Conservation (phyloP, 1,139 yeast species). For the Pichia sp. region DNA sequence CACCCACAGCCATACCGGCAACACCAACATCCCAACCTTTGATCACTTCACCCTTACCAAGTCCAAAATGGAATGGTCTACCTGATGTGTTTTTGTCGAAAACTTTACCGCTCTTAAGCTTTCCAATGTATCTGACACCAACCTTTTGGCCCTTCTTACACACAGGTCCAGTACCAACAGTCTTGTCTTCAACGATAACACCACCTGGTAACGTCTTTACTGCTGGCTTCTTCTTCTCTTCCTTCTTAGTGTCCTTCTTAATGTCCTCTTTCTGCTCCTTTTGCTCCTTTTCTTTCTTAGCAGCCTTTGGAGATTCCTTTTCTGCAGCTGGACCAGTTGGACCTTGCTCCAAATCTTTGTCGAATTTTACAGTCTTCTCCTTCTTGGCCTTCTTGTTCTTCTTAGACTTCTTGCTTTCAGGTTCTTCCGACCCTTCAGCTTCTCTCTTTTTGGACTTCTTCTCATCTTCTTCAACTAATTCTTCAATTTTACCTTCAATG, state of each 20-base stretch:
- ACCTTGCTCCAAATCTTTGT: conserved; percentile 89
- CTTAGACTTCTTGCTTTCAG: conserved; percentile 31
- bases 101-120: conserved; percentile 90
- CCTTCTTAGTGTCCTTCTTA: conserved; percentile 29
- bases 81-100: conserved; percentile 97
- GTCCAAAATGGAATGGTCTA: conserved; percentile 84
- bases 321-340: conserved; percentile 54
- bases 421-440: conserved; percentile 39
- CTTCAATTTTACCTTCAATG: conserved; percentile 52
- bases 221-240: conserved; percentile 45
- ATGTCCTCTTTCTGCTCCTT: conserved; percentile 27
- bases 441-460: conserved; percentile 32
- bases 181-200: conserved; percentile 88
- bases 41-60: conserved; percentile 98
- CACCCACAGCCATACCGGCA: conserved; percentile 97
- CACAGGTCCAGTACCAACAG: conserved; percentile 77
- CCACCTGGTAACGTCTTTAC: conserved; percentile 88
- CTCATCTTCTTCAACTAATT: conserved; percentile 56
- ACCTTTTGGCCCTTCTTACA: conserved; percentile 90
- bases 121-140: conserved; percentile 96
- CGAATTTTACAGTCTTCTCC: conserved; percentile 72
- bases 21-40: conserved; percentile 98
- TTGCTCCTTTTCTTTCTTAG: conserved; percentile 28
- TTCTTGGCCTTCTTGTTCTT: conserved; percentile 38
- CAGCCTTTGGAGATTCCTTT: conserved; percentile 33